Conservation (phyloP, 345 rosid species). For the Balakata baccata region DNA sequence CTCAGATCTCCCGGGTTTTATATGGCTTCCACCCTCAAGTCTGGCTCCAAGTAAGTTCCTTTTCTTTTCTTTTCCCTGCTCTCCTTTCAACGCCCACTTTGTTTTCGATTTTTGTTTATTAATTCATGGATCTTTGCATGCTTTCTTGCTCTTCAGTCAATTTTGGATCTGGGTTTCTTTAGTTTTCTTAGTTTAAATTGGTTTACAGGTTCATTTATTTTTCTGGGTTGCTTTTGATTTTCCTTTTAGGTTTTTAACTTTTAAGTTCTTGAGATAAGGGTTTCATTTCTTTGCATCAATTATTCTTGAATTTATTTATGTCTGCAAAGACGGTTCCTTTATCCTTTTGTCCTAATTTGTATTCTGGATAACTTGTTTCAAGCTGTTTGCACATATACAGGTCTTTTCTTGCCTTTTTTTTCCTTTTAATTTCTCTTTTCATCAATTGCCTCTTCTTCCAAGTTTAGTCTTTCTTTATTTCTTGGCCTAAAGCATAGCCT, state of each 20-base stretch:
- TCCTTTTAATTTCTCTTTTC: not conserved
- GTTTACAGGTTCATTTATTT: not conserved
- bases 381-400: not conserved
- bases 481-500: no score
- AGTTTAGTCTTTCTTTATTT: not conserved
- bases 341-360: not conserved
- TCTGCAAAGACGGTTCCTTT: not conserved
- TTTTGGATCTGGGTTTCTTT: slow-evolving; percentile 27
- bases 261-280: slow-evolving; percentile 1
- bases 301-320: not conserved
- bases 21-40: slow-evolving; percentile 69
- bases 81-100: not conserved
- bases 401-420: not conserved
- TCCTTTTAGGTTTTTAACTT: not conserved
- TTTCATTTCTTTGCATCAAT: not conserved
- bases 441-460: not conserved
- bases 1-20: slow-evolving; percentile 74
- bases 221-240: not conserved
- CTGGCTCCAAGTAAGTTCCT: slow-evolving; percentile 52
- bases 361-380: not conserved
- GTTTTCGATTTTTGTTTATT: not conserved
- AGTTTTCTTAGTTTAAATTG: slow-evolving; percentile 4
- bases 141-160: slow-evolving; percentile 3
- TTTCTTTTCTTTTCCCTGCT: not conserved
- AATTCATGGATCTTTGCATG: not conserved